Base-by-base conservation (phyloP, 192 early-diverging fungal genomes). In the Podila verticillata region DNA sequence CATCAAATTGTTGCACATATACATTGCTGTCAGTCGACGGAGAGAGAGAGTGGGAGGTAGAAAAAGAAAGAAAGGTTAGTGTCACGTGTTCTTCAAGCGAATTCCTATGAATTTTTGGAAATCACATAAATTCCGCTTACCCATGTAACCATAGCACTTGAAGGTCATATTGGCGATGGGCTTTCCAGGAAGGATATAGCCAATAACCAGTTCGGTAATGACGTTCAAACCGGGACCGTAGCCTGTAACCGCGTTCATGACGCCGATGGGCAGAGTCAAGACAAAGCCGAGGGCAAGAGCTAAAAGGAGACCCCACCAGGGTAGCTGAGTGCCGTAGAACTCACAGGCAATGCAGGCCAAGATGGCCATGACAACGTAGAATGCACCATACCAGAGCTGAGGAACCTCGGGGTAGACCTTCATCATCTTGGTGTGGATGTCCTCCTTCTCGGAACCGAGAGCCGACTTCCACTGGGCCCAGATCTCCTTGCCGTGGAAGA, bases 1-100 rank as follows among this genome's bases (percentile, higher is more conserved):
- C 17, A 93, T 65, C 13, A 96, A 87, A 22, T 83, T 77, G 12
- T 96, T 73, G 57, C 91, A 91, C 84, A 97, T 95, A 26, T 84
- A 74, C 72, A 74, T 74, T n/a, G 72, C 72, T 54, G 51, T n/a
- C n/a, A n/a, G 39, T 36, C 35, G 35, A 36, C 9, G 7, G 2
- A 36, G 35, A 36, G 2, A 36, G 2, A 36, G 9, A 7, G 35
- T 6, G 7, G 7, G 39, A 44, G 39, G 39, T 17, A 44, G 51
- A 54, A 24, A 24, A 17, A 54, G 5, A 22, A 54, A 7, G 17
- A 26, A 12, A 4, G 2, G 51, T 54, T 10, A 54, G 22, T 54
- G 22, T 54, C 48, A 9, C 6, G 35, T 3, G 35, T 36, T 20
- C 17, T 12, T 1, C 19, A 51, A 51, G 22, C 3, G 48, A 51